phyloP scores from a whole-genome alignment of 352 stramenopile genomes.

The Phytophthora sp. region DNA sequence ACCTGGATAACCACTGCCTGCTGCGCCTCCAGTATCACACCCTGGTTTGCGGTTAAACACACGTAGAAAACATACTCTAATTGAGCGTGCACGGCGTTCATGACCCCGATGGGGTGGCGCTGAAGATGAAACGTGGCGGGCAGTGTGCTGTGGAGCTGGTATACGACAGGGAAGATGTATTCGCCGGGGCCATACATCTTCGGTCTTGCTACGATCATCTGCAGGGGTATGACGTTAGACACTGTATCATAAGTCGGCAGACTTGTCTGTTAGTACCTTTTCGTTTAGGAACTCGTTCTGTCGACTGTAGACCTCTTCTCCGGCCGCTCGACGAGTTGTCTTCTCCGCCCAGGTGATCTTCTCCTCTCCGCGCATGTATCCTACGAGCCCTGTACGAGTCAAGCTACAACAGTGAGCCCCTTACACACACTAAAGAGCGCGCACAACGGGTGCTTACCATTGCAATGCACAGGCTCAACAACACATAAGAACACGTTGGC shows the following conservation, averaged over 20 bases:
- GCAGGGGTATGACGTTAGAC: not conserved
- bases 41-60: constrained; percentile 8
- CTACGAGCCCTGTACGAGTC: not conserved
- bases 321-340: not conserved
- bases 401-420: not conserved
- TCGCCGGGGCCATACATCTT: constrained; percentile 20
- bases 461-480: constrained; percentile 16
- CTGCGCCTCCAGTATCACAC: constrained; percentile 4
- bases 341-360: constrained; percentile 18
- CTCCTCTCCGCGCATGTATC: constrained; percentile 8
- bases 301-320: constrained; percentile 3
- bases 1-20: constrained; percentile 12
- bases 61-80: constrained; percentile 16
- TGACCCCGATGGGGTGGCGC: not conserved
- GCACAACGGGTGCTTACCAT: not conserved
- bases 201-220: constrained; percentile 17
- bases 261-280: too few relatives aligned
- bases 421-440: not conserved
- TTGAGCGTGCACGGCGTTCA: constrained; percentile 12
- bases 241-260: too few relatives aligned
- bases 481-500: constrained; percentile 18
- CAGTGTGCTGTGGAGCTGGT: constrained; percentile 16
- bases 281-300: constrained; percentile 26
- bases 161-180: constrained; percentile 26
- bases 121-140: constrained; percentile 20